A percentile compares a stretch with the other conserved stretches of the same genome.
phyloP scores from a whole-genome alignment of 208 protist genomes.

The Leishmania tarentolae region DNA sequence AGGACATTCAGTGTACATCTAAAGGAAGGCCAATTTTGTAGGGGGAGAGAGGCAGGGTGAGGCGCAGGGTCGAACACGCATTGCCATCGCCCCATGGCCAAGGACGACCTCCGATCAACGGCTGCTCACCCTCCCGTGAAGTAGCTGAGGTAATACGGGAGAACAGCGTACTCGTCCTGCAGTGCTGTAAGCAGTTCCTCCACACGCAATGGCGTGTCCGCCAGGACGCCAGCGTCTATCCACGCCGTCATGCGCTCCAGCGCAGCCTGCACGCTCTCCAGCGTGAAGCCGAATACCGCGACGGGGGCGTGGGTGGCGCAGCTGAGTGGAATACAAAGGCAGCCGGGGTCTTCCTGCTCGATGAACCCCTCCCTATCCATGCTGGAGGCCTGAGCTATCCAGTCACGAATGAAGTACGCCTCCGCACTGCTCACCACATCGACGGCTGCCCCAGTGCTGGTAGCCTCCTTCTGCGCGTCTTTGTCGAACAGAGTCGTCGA shows the following conservation, averaged over 20 bases:
- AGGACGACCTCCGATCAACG: neutral
- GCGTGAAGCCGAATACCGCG: constrained; percentile 32
- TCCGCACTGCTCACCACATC: constrained; percentile 42
- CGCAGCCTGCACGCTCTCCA: constrained; percentile 21
- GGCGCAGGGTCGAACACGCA: neutral
- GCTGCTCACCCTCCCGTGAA: constrained; percentile 6
- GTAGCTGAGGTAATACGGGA: constrained; percentile 54
- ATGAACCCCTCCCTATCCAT: constrained; percentile 29
- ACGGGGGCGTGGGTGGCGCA: constrained; percentile 33
- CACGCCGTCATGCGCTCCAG: constrained; percentile 28
- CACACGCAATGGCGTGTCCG: constrained; percentile 19
- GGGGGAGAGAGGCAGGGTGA: neutral
- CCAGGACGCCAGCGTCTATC: constrained; percentile 29
- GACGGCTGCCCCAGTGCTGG: neutral
- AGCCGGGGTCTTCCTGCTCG: constrained; percentile 26
- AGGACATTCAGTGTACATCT: constrained; percentile 3
- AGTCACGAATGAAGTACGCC: constrained; percentile 51
- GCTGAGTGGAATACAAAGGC: constrained; percentile 26
- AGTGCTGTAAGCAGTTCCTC: constrained; percentile 34
- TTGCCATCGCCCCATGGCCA: neutral
- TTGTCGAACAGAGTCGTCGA: neutral
- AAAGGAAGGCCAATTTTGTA: neutral
- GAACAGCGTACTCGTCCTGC: constrained; percentile 37
- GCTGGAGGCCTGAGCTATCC: constrained; percentile 30
- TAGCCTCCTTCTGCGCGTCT: neutral